Base-by-base conservation (phyloP, 2,329 filamentous ascomycete genomes). In the Aspergillus vadensis region DNA sequence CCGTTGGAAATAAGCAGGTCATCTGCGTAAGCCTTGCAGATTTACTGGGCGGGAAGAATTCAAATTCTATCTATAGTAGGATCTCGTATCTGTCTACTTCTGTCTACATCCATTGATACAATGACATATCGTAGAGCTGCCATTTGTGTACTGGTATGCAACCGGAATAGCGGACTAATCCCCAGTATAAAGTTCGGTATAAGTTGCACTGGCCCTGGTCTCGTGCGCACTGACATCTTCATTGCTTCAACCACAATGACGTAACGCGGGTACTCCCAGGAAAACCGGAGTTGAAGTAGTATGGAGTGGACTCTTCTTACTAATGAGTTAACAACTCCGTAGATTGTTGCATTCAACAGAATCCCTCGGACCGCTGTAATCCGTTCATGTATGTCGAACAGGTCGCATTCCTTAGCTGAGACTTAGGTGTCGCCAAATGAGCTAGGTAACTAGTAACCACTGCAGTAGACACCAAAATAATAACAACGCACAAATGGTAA, bases 151-250 rank as follows among this genome's bases (percentile, higher is more conserved):
- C 5, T 15, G 32, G 32, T 36, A 21, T 44, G 17, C 41, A 43
- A 19, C n/a, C 8, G 41, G 41, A 21, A 44, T 44, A 44, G 41
- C 41, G n/a, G 41, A 44, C 41, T 44, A 44, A 44, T 44, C 19
- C 41, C 41, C 41, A 23, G 44, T 49, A 49, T 49, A 49, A 49
- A 50, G 25, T 44, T 27, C 27, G n/a, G 47, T 32, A 30, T 50
- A 50, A 50, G 47, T 17, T 50, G 47, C 47, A 50, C 32, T 50
- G 47, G 47, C 23, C 23, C 23, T 30, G 47, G 47, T 44, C 53
- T 27, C 53, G 39, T 55, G 53, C 53, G 53, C 53, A 55, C 53
- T 55, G 53, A 55, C 53, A 55, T 55, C 39, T 55, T 55, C 39
- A 32, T 55, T 55, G 53, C 53, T 55, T 41, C 36, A 55, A 27